Evolutionary conservation across 208 protist genomes (phyloP), one percentile per base, ranked within the genome.

Genomic region (Leishmania arabica): DNA sequence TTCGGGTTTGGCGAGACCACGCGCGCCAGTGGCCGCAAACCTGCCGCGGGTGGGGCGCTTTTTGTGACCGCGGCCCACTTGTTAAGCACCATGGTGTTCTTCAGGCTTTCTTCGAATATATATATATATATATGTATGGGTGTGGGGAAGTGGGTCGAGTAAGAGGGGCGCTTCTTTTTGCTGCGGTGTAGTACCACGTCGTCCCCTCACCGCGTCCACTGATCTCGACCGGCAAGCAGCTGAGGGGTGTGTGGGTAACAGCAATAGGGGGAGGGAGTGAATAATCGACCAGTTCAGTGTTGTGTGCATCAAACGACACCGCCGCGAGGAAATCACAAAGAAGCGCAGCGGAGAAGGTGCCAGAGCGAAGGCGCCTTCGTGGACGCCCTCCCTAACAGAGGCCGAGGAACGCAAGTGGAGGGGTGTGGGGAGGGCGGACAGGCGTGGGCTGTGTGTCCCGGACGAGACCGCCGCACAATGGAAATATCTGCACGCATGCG

Each of bases 21-120:
- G 19, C 85, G 84, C 21, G 84, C 88, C 51, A 96, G 78, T 40
- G 95, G 93, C 7, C 90, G 91, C 27, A 96, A 86, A 15, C 93
- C 93, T 17, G 85, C 84, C 45, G 89, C 76, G 3, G 95, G 93
- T 6, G 92, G 90, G 0, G 93, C 92, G 70, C 88, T 90, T 80
- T 90, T 95, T 66, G 84, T 96, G 68, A 97, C 92, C 19, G 94
- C 95, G 6, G 95, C 95, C 93, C 95, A 97, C 88, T 97, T 97
- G 84, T 95, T 86, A n/a, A 97, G 81, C 53, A 96, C 93, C 93
- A 96, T 95, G 40, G 58, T 65, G 64, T 24, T 47, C 19, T 27
- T 4, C 15, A 17, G 27, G 19, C 6, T 34, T 47, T 45, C 19
- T 21, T 49, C 56, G 34, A 45, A 17, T 31, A 15, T 3, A 2